A percentile compares a stretch with the other conserved stretches of the same genome.
Evolutionary conservation across 176 grass and related monocot species (phyloP).

Genomic region (Avena insularis): DNA sequence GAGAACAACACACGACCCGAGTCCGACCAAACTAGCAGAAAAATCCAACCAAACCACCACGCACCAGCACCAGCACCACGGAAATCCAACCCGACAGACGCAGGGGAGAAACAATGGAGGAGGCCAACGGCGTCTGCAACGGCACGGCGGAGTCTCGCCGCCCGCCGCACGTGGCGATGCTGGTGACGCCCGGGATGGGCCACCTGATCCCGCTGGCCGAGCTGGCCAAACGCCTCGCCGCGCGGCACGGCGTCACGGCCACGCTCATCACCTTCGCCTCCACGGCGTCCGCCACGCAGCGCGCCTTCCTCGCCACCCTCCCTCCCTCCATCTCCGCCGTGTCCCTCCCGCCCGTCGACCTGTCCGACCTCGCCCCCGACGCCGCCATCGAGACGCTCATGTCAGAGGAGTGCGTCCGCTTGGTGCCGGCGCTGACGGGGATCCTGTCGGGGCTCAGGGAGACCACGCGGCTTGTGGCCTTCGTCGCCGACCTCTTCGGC

Average conservation of each 20-base stretch:
- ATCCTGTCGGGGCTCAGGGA: conserved; percentile 1
- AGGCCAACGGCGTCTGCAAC: conserved; percentile 6
- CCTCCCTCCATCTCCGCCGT: conserved; percentile 29
- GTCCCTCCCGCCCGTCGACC: conserved; percentile 50
- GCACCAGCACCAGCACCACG: background rate
- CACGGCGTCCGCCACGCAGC: conserved; percentile 40
- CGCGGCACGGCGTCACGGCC: conserved; percentile 40
- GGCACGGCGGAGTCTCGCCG: background rate
- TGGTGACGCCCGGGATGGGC: conserved; percentile 60
- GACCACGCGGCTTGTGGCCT: conserved; percentile 31
- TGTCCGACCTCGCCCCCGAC: conserved; percentile 42
- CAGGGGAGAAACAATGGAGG: background rate
- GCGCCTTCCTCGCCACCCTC: conserved; percentile 43
- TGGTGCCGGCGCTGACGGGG: background rate
- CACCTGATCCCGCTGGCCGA: conserved; percentile 69
- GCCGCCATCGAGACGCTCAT: conserved; percentile 62
- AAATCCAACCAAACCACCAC: background rate
- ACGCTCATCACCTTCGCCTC: conserved; percentile 64
- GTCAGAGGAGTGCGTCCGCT: conserved; percentile 29
- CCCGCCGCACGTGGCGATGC: conserved; percentile 56
- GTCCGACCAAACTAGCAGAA: background rate
- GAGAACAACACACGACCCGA: background rate
- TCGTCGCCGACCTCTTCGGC: conserved; percentile 71
- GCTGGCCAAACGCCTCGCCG: conserved; percentile 55
- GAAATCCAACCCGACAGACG: background rate